Evolutionary conservation across 1,284 basidiomycete species (phyloP).

Genomic region (Vanrija sp.): DNA sequence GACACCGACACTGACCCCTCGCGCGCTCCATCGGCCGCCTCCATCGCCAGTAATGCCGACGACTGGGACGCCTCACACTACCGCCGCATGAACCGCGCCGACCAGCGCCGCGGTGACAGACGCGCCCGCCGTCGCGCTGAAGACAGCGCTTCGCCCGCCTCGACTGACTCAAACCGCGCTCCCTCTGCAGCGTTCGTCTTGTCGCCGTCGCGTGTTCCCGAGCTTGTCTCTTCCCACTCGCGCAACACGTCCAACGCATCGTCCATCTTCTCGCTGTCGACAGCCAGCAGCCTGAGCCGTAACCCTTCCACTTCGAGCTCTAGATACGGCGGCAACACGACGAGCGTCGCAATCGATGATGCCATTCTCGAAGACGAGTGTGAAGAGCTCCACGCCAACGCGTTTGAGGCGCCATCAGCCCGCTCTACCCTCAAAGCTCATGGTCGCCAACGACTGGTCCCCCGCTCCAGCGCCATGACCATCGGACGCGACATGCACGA

Average conservation of each 20-base stretch:
- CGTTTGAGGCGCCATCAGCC: neutral
- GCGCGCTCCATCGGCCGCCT: constrained; percentile 19
- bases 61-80: constrained; percentile 36
- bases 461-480: neutral
- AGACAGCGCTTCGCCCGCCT: constrained; percentile 22
- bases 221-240: constrained; percentile 29
- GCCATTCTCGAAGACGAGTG: constrained; percentile 44
- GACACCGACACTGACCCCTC: neutral
- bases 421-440: constrained; percentile 11
- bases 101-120: constrained; percentile 37
- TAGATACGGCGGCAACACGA: constrained; percentile 20
- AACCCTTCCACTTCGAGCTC: constrained; percentile 30
- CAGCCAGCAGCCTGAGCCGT: constrained; percentile 27
- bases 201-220: constrained; percentile 30
- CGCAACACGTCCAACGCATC: constrained; percentile 33
- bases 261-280: constrained; percentile 28
- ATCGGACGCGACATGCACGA: constrained; percentile 25
- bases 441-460: constrained; percentile 1
- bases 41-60: neutral
- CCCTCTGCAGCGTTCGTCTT: constrained; percentile 14
- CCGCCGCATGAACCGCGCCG: constrained; percentile 40
- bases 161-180: constrained; percentile 16
- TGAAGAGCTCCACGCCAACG: constrained; percentile 15
- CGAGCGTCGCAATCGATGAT: constrained; percentile 27
- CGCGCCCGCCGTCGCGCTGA: constrained; percentile 28